Base-by-base conservation (phyloP, 192 early-diverging fungal genomes). In the Backusella westeae region DNA sequence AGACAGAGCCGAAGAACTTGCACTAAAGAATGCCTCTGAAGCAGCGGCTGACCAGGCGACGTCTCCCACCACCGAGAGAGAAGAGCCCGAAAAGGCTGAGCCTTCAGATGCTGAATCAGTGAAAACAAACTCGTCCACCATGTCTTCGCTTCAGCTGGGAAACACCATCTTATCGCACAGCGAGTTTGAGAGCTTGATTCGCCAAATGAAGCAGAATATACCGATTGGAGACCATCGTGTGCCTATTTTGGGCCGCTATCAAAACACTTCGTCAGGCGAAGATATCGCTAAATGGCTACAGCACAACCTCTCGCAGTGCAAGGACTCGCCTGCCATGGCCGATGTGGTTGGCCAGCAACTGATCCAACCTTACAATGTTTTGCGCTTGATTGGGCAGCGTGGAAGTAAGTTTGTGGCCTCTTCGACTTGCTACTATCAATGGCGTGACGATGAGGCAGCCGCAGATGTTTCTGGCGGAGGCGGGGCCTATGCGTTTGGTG, bases 211-310 rank as follows among this genome's bases (percentile, higher is more conserved):
- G 42, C 76, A 78, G 14, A 89, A 87, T 72, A 86, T 94, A 10
- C 86, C 85, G 19, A 82, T 86, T 23, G 84, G 88, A 66, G 91
- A 93, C 73, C 85, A 91, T 67, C 89, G 88, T 75, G 89, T 92
- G 21, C 90, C 91, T 7, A 88, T 94, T 67, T 81, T 94, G 46
- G 93, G 93, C 26, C 78, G 78, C 1, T 89, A 89, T 81, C 82
- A 84, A 65, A 82, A 89, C 21, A 87, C 90, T 69, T 91, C 91
- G 8, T 78, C 87, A 17, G 93, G 93, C 38, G 89, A 91, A 59
- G 86, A 87, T 49, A 88, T 94, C 78, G 88, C 88, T 1, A 85
- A 85, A n/a, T 94, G 93, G 93, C 85, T 92, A 78, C 89, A 89
- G 76, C 84, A 89, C 69, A 89, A 93, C 81, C 78, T 89, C 59